Base-by-base conservation (phyloP, 768 basidiomycete species). In the Fomitopsis pulvina region DNA sequence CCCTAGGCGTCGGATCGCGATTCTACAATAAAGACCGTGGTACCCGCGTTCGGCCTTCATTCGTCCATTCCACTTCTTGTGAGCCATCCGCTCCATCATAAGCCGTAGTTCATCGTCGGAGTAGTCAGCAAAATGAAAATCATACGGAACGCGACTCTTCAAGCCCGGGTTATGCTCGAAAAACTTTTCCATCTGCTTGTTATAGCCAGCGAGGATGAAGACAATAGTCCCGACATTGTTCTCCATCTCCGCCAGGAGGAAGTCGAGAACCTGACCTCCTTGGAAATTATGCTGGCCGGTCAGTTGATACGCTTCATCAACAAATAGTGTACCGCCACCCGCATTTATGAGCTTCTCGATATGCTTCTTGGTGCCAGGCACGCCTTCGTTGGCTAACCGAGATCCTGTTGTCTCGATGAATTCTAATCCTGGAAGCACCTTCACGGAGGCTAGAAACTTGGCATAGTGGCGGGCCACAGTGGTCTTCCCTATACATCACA, bases 161-260 rank as follows among this genome's bases (percentile, higher is more conserved):
- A 87, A 61, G 1, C 85, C 85, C 2, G 85, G 83, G 56, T 87
- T 86, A 52, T 85, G 83, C 52, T 85, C 83, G 52, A 87, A 86
- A 66, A 87, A 87, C 39, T 73, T 78, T 55, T 87, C 85, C 85
- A 87, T 86, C 62, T 87, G 70, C 47, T 76, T 80, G 60, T 68
- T 75, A 60, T 87, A 87, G 3, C 85, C 85, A 0, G 85, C 85
- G 2, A 87, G 68, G 47, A 87, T 77, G 64, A 87, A 87, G 10
- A 84, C 79, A 5, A 85, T 54, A 5, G 67, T 77, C 4, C 82
- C 85, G 3, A 80, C 70, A 28, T 75, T 71, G 58, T 86, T 85
- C 57, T 86, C 83, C 80, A 87, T 86, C 61, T 87, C 84, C 0
- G 85, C 82, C 1, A 87, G 71, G 0, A 87, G 71, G 57, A 78